These are phyloP conservation scores for Musa schizocarpa DNA, from an alignment of 176 grass and related monocot species.

Conservation along the genomic window DNA sequence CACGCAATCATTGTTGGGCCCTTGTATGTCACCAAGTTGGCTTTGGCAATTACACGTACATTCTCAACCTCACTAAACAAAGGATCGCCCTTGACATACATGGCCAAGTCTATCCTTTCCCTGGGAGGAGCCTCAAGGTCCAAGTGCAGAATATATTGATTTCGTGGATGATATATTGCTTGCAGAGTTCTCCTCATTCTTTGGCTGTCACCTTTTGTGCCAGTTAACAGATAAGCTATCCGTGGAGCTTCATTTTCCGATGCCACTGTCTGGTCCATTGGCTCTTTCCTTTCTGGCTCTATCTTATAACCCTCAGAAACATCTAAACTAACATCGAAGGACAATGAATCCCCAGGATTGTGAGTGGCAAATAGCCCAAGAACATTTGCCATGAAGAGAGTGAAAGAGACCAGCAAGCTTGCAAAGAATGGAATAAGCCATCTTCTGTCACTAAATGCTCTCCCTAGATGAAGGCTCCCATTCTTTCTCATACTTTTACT, in stretches of 20 bases:
- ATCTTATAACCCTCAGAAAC: constrained; percentile 3
- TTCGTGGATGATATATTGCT: constrained; percentile 26
- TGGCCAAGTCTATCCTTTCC: constrained; percentile 26
- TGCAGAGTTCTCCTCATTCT: constrained; percentile 80
- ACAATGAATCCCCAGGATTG: constrained; percentile 25
- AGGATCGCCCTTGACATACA: constrained; percentile 18
- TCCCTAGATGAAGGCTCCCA: constrained; percentile 33
- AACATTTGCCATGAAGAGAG: constrained; percentile 48
- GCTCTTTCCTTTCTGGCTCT: constrained; percentile 24
- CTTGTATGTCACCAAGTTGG: constrained; percentile 26
- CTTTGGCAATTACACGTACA: constrained; percentile 20
- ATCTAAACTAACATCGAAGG: constrained; percentile 50
- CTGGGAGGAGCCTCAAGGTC: constrained; percentile 25
- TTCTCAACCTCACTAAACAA: constrained; percentile 20
- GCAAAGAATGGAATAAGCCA: constrained; percentile 80
- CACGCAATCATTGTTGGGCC: constrained; percentile 26
- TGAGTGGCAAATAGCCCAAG: constrained; percentile 65
- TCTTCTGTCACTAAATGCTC: constrained; percentile 60
- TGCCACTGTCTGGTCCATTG: constrained; percentile 18
- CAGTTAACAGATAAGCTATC: constrained; percentile 78
- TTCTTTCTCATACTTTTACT: constrained; percentile 59
- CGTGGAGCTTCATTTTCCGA: constrained; percentile 47
- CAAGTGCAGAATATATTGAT: constrained; percentile 24
- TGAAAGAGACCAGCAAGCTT: constrained; percentile 54
- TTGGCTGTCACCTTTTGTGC: constrained; percentile 74